phyloP scores from a whole-genome alignment of 352 stramenopile genomes.

The Peronospora destructor region DNA sequence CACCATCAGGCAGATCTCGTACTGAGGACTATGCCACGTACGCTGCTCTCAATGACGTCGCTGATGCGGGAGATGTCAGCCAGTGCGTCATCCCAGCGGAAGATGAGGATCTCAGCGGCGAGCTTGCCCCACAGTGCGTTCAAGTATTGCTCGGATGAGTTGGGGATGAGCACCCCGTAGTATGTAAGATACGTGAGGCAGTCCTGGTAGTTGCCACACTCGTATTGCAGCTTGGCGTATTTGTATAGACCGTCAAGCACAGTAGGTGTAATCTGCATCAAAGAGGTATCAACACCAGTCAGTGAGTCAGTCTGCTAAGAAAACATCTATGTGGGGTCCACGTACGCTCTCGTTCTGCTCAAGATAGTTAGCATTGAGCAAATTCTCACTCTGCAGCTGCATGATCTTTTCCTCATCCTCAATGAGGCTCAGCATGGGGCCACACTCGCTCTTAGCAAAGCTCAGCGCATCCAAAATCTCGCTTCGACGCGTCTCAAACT shows the following conservation, averaged over 20 bases:
- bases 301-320: neutral
- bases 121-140: conserved; percentile 95
- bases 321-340: neutral
- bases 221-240: conserved; percentile 95
- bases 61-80: conserved; percentile 91
- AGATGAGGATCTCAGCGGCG: conserved; percentile 93
- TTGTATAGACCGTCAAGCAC: conserved; percentile 90
- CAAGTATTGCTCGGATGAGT: conserved; percentile 79
- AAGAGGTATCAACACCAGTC: conserved; percentile 4
- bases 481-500: conserved; percentile 79
- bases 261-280: conserved; percentile 70
- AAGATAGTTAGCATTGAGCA: conserved; percentile 71
- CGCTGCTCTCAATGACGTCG: conserved; percentile 90
- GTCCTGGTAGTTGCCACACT: conserved; percentile 94
- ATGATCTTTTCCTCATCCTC: conserved; percentile 85
- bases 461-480: conserved; percentile 70
- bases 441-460: conserved; percentile 69
- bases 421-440: conserved; percentile 72
- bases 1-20: neutral
- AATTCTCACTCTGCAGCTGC: conserved; percentile 75
- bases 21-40: conserved; percentile 29
- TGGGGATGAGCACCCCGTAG: conserved; percentile 84
- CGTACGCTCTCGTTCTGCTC: conserved; percentile 77
- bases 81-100: conserved; percentile 93
- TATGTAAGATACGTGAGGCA: conserved; percentile 87